Conservation (phyloP, 2,329 filamentous ascomycete species). For the Emydomyces testavorans region DNA sequence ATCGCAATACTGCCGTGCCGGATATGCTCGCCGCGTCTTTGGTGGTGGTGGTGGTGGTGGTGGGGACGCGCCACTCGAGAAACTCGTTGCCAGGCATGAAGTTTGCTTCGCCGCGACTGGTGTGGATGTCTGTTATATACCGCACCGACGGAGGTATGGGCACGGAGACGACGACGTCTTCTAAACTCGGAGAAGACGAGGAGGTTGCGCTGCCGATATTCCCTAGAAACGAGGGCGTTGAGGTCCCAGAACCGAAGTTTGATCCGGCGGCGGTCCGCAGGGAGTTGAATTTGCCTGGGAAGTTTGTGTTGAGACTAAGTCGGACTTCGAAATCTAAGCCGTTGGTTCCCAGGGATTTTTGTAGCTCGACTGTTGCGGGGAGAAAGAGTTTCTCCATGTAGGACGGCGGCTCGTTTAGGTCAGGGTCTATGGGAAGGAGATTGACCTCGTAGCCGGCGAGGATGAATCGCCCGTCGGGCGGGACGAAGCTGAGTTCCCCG, state of each 20-base stretch:
- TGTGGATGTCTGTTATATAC: constrained; percentile 70
- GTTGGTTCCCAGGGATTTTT: constrained; percentile 60
- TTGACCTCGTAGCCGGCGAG: constrained; percentile 92
- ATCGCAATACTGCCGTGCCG: constrained; percentile 62
- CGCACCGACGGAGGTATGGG: constrained; percentile 69
- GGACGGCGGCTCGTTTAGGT: constrained; percentile 44
- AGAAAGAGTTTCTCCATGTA: constrained; percentile 58
- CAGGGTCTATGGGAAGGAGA: constrained; percentile 59
- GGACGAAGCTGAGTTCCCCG: constrained; percentile 88
- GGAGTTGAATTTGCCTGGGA: constrained; percentile 40
- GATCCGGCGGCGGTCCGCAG: constrained; percentile 19
- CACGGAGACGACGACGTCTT: constrained; percentile 66
- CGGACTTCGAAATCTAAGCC: constrained; percentile 85
- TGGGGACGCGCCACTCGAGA: constrained; percentile 72
- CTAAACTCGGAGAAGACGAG: constrained; percentile 51
- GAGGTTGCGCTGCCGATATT: constrained; percentile 40
- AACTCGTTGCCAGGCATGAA: constrained; percentile 62
- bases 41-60: constrained; percentile 40
- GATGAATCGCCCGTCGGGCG: constrained; percentile 87
- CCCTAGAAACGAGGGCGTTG: constrained; percentile 39
- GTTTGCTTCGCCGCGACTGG: constrained; percentile 69
- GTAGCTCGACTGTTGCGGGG: constrained; percentile 70
- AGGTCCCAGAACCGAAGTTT: constrained; percentile 37
- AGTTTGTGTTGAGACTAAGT: constrained; percentile 57
- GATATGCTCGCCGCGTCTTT: constrained; percentile 61